Percentiles rank a stretch among this genome's conserved stretches.
Evolutionary conservation across 176 grass and related monocot species (phyloP).

Genomic region (Oryza rufipogon): DNA sequence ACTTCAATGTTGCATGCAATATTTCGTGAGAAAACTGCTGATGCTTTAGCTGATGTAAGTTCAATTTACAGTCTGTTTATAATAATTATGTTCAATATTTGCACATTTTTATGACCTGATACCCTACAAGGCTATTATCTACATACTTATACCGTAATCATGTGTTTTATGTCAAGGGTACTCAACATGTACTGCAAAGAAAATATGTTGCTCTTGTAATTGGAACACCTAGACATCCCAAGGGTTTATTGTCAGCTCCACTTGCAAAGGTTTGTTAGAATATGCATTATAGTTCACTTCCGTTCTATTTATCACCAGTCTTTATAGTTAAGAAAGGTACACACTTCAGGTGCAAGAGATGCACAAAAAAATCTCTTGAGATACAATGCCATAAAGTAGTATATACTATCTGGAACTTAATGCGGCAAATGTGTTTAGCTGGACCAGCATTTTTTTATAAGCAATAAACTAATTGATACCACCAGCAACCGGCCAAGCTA

Average conservation of each 20-base stretch:
- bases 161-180: slow-evolving; percentile 50
- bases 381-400: neutral
- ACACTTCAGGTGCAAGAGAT: slow-evolving; percentile 21
- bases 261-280: slow-evolving; percentile 69
- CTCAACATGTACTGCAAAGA: slow-evolving; percentile 74
- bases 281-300: slow-evolving; percentile 10
- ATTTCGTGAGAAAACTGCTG: slow-evolving; percentile 95
- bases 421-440: neutral
- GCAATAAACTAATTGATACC: neutral
- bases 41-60: slow-evolving; percentile 86
- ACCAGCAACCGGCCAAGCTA: neutral
- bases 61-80: slow-evolving; percentile 9
- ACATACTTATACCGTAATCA: slow-evolving; percentile 10
- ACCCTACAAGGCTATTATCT: neutral
- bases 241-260: slow-evolving; percentile 77
- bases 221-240: slow-evolving; percentile 70
- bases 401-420: slow-evolving; percentile 17
- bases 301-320: slow-evolving; percentile 27
- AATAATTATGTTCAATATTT: slow-evolving; percentile 13
- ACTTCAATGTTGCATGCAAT: slow-evolving; percentile 85
- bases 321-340: neutral
- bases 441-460: neutral
- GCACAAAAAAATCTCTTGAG: neutral
- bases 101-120: slow-evolving; percentile 31
- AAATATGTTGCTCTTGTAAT: slow-evolving; percentile 95